Percentiles rank a stretch among this genome's conserved stretches.
phyloP scores from a whole-genome alignment of 73 alveolate genomes.

The Effrenium voratum region DNA sequence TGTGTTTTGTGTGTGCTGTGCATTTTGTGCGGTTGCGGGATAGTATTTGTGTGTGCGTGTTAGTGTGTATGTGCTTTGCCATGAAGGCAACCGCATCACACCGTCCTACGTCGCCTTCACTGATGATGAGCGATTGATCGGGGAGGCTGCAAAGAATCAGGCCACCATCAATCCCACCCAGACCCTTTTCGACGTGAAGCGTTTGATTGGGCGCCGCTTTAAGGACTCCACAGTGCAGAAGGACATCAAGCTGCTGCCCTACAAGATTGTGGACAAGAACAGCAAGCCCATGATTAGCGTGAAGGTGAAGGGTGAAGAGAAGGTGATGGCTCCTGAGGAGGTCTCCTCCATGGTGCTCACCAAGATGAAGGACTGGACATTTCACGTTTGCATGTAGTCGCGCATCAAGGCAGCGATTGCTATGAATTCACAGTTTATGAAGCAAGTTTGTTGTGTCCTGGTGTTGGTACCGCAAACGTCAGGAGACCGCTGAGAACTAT shows the following conservation, averaged over 20 bases:
- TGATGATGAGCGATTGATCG: conserved; percentile 98
- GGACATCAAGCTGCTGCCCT: conserved; percentile 96
- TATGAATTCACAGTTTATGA: too few species aligned
- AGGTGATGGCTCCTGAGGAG: conserved; percentile 97
- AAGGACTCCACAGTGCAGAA: conserved; percentile 54
- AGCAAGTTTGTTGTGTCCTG: too few species aligned
- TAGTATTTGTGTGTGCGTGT: too few species aligned
- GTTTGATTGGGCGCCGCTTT: conserved; percentile 97
- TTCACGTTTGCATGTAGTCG: too few species aligned
- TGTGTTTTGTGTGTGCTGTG: too few species aligned
- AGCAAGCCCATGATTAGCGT: conserved; percentile 98
- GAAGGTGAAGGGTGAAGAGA: conserved; percentile 94
- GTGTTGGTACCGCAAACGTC: too few species aligned
- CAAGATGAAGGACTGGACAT: conserved; percentile 98
- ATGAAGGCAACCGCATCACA: conserved; percentile 99
- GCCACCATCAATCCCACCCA: conserved; percentile 94
- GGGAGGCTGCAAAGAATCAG: conserved; percentile 99
- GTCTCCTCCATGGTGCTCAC: conserved; percentile 98
- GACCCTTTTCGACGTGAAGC: conserved; percentile 96
- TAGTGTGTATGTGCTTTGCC: too few species aligned
- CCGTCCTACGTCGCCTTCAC: conserved; percentile 99
- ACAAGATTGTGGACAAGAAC: conserved; percentile 95
- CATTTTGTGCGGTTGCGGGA: too few species aligned
- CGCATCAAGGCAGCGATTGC: too few species aligned
- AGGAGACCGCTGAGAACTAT: conserved; percentile 98